Evolutionary conservation across 306 rosid species (phyloP).

Genomic region (Castanospermum australe): DNA sequence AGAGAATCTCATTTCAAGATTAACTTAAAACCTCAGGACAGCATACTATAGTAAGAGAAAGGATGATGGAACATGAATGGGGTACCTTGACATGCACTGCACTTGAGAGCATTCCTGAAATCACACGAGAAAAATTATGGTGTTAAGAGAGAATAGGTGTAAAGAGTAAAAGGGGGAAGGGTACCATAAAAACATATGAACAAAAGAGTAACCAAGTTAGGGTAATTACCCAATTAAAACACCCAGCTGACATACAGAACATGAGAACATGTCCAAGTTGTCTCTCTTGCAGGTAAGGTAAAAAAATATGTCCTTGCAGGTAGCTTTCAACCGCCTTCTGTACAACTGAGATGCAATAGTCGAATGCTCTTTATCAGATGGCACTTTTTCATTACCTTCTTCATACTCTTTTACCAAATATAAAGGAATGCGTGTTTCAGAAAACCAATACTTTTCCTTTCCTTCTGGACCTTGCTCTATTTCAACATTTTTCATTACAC

Average conservation of each 20-base stretch:
- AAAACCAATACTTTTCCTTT: conserved; percentile 79
- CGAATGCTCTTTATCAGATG: conserved; percentile 42
- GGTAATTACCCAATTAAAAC: conserved; percentile 57
- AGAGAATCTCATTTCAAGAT: neutral
- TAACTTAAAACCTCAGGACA: neutral
- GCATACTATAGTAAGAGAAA: conserved; percentile 8
- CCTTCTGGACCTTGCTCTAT: conserved; percentile 60
- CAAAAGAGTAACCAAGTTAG: neutral
- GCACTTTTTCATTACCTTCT: conserved; percentile 42
- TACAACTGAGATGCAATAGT: conserved; percentile 43
- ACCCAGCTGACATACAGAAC: conserved; percentile 71
- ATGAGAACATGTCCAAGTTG: conserved; percentile 55
- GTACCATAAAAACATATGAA: neutral
- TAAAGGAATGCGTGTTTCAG: conserved; percentile 76
- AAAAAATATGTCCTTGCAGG: conserved; percentile 62
- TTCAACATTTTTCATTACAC: conserved; percentile 83
- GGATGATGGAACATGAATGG: conserved; percentile 9
- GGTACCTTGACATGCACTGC: conserved; percentile 85
- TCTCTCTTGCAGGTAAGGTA: conserved; percentile 89
- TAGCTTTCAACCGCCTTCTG: conserved; percentile 47
- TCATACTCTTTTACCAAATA: conserved; percentile 86
- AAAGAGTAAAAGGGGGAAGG: neutral
- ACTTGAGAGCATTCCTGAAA: conserved; percentile 76
- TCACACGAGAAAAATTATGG: conserved; percentile 28
- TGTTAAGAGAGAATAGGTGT: no score